Base-by-base conservation (phyloP, 2,329 filamentous ascomycete species). In the Ophiostoma quercus region DNA sequence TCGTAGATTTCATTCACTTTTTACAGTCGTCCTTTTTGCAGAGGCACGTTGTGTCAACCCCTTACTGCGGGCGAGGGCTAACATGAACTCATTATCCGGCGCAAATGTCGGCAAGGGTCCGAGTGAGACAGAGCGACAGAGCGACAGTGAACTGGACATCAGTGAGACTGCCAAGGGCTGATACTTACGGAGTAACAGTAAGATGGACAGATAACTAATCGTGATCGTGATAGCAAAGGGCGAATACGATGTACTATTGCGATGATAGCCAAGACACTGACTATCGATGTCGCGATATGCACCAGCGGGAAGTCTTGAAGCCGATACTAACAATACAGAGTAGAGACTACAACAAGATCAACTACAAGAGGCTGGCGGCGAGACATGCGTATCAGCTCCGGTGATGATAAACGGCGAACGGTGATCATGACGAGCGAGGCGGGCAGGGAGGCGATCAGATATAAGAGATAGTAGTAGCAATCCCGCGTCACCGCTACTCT, bases 351-450 rank as follows among this genome's bases (percentile, higher is more conserved):
- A 14, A 41, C 3, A 11, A 47, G 7, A 14, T 25, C 16, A 57
- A 16, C n/a, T 25, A 8, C 22, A 22, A 25, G 51, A 57, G 22
- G 51, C n/a, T 57, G 51, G n/a, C n/a, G 9, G 51, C 51, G n/a
- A 57, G 22, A 22, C n/a, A 57, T 57, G 19, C n/a, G n/a, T 11
- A 12, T 25, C 51, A 57, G 22, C n/a, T 11, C 51, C n/a, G n/a
- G n/a, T 12, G n/a, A 62, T 43, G 11, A 51, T 22, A 68, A 62
- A 62, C 51, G 60, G n/a, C 43, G 22, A 57, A 22, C 8, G 51
- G 51, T 57, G 51, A 25, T 57, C 51, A 29, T 57, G 51, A 57
- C 51, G 51, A 57, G 51, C 22, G 22, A 57, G 66, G 65, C 34
- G 47, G 47, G 47, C 41, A 29, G 41, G 16, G 4, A 32, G 22